These are phyloP conservation scores for sunflower (Helianthus annuus) DNA, from an alignment of 129 eudicot species.

Conservation along the genomic window DNA sequence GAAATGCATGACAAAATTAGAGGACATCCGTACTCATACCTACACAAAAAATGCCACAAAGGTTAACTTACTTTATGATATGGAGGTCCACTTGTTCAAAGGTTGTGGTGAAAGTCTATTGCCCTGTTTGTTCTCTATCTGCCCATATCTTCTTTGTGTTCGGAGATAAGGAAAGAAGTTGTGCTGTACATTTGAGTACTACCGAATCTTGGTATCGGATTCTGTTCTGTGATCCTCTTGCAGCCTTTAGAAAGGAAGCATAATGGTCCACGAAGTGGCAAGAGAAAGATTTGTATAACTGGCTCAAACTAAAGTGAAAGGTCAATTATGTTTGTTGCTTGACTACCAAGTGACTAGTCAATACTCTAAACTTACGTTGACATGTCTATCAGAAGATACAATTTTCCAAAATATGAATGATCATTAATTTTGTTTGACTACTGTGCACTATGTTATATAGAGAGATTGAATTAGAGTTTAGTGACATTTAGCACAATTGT, in stretches of 20 bases:
- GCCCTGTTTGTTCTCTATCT: neutral
- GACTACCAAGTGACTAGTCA: constrained; percentile 11
- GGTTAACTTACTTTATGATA: neutral
- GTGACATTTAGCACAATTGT: neutral
- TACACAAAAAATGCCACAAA: neutral
- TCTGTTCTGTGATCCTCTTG: constrained; percentile 25
- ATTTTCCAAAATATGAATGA: neutral
- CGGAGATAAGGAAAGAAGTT: constrained; percentile 22
- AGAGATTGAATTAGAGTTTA: neutral
- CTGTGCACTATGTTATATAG: neutral
- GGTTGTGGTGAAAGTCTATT: neutral
- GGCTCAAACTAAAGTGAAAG: constrained; percentile 36
- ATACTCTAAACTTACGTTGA: constrained; percentile 13
- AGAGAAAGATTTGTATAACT: constrained; percentile 19
- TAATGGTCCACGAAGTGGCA: constrained; percentile 21
- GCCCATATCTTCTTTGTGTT: constrained; percentile 30
- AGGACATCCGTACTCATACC: no score
- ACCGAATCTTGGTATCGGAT: constrained; percentile 32
- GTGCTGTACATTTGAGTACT: constrained; percentile 33
- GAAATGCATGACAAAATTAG: no score
- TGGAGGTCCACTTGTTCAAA: neutral
- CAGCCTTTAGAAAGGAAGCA: constrained; percentile 31
- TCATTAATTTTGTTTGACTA: neutral
- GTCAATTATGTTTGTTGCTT: constrained; percentile 30
- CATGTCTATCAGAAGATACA: neutral